Evolutionary conservation across 225 moss, liverwort and hornwort genomes (phyloP).

Genomic region (Straminergon stramineum): DNA sequence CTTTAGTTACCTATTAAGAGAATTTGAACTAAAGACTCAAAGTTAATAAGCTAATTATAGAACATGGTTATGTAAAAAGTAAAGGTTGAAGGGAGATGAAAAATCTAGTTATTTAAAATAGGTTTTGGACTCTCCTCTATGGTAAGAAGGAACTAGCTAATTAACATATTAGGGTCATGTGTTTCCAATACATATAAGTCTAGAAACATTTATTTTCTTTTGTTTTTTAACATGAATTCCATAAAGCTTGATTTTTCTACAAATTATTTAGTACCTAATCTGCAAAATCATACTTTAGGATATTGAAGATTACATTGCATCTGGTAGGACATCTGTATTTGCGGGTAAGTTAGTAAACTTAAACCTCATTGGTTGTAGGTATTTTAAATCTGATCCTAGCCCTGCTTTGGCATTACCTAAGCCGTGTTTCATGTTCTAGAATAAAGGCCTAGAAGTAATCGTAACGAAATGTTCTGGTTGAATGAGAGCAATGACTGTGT

Average conservation of each 20-base stretch:
- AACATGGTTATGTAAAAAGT: too few species aligned
- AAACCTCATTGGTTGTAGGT: neutral
- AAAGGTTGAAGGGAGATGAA: rapidly evolving
- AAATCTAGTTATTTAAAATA: neutral
- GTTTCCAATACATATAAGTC: neutral
- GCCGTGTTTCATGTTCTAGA: neutral
- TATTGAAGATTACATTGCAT: neutral
- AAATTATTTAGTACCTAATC: neutral
- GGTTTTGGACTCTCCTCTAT: neutral
- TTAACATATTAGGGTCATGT: neutral
- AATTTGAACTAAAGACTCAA: neutral
- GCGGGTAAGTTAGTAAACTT: neutral
- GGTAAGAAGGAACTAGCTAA: rapidly evolving
- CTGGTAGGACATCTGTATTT: neutral
- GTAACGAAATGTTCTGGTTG: neutral
- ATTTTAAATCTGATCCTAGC: neutral
- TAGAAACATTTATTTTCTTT: neutral
- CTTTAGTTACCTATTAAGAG: neutral
- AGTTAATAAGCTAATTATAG: neutral
- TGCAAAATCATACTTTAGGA: neutral
- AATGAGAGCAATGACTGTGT: neutral
- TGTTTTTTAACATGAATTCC: neutral
- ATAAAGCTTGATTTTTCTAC: neutral
- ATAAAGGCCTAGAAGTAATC: neutral
- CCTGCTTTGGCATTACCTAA: neutral